These are phyloP conservation scores for Rhodofomes roseus DNA, from an alignment of 1,284 basidiomycete genomes.

Conservation along the genomic window DNA sequence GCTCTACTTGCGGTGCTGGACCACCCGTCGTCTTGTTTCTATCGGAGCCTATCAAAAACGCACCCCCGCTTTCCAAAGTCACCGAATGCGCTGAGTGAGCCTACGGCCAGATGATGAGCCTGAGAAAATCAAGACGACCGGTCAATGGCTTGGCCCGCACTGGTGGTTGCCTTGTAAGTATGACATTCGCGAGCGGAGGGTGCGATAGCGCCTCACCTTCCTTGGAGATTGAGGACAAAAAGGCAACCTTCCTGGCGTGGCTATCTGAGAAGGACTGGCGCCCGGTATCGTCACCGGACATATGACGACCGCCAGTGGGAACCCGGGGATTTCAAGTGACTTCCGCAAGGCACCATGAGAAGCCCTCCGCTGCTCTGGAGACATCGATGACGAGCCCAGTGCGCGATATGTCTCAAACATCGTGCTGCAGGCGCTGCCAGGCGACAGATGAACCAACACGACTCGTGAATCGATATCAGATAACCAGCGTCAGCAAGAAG, in stretches of 20 bases:
- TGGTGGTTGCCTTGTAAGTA: background rate
- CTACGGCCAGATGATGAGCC: background rate
- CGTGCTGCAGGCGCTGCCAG: background rate
- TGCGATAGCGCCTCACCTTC: background rate
- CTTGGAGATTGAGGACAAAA: background rate
- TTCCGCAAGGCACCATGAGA: conserved; percentile 1
- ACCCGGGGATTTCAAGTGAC: background rate
- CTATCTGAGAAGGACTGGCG: background rate
- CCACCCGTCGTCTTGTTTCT: background rate
- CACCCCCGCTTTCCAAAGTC: conserved; percentile 1
- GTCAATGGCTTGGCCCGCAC: background rate
- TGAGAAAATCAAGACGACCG: background rate
- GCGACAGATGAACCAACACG: background rate
- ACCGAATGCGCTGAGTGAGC: background rate
- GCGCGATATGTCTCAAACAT: background rate
- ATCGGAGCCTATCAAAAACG: background rate
- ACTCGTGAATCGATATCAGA: conserved; percentile 8
- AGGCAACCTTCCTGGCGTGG: background rate
- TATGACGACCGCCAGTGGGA: conserved; percentile 3
- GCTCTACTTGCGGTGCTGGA: background rate
- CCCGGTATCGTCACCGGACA: background rate
- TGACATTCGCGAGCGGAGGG: background rate
- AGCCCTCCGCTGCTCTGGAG: background rate
- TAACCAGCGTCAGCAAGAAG: background rate
- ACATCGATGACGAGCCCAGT: conserved; percentile 6